Conservation (phyloP, 1,139 yeast genomes). For the Nakaseomyces uthaithaninus region DNA sequence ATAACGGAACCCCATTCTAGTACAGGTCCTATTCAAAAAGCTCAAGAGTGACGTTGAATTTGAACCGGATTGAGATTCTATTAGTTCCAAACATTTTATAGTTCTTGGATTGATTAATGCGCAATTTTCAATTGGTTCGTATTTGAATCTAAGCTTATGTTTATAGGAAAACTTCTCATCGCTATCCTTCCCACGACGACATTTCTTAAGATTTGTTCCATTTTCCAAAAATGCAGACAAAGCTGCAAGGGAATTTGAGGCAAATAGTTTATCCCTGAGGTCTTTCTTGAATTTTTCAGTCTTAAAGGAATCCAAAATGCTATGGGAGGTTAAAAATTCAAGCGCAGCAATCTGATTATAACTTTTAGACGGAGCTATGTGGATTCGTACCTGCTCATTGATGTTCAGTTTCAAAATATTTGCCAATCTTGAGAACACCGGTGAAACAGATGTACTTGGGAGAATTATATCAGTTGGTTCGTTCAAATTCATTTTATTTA, state of each 20-base stretch:
- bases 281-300: slow-evolving; percentile 20
- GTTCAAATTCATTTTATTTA: slow-evolving; percentile 36
- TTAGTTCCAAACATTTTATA: slow-evolving; percentile 34
- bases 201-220: slow-evolving; percentile 1
- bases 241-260: slow-evolving; percentile 35
- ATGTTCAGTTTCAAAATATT: slow-evolving; percentile 35
- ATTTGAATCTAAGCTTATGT: slow-evolving; percentile 34
- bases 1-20: slow-evolving; percentile 41
- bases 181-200: not conserved
- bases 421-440: slow-evolving; percentile 32
- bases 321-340: slow-evolving; percentile 16
- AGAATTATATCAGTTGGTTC: slow-evolving; percentile 36
- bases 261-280: slow-evolving; percentile 25
- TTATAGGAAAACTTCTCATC: slow-evolving; percentile 13
- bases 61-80: slow-evolving; percentile 30
- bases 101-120: slow-evolving; percentile 38
- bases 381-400: slow-evolving; percentile 23
- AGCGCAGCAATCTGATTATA: slow-evolving; percentile 28
- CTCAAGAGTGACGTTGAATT: slow-evolving; percentile 33
- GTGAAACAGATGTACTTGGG: slow-evolving; percentile 29
- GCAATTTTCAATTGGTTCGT: slow-evolving; percentile 36
- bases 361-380: slow-evolving; percentile 22
- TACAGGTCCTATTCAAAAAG: slow-evolving; percentile 34
- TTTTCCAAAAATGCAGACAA: slow-evolving; percentile 26
- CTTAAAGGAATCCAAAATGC: slow-evolving; percentile 19